Base-by-base conservation (phyloP, 345 rosid species). In the Melastoma malabathricum region DNA sequence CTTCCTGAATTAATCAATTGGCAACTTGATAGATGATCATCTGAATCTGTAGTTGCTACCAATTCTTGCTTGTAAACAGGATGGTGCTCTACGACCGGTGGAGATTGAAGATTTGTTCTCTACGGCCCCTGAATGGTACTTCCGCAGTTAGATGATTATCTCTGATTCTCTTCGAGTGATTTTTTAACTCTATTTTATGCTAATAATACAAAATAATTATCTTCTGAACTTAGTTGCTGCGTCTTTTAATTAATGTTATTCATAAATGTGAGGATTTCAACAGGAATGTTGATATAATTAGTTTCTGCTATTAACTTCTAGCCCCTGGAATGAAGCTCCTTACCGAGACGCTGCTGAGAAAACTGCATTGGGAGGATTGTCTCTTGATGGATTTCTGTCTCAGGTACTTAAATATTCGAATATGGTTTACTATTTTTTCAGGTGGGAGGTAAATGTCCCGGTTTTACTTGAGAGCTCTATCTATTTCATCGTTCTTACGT, bases 51-150 rank as follows among this genome's bases (percentile, higher is more conserved):
- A 49, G 27, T 57, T 18, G 66, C 25, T 18, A 12, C 41, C 41
- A 34, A 7, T 19, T 17, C 27, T 34, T 50, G 51, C 18, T 61
- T 46, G 60, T 70, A n/a, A 51, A 34, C 76, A 84, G 98, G 97
- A 84, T 71, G 84, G 82, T 59, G 81, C 81, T 61, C 70, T 92
- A 63, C 77, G 89, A 57, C 77, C 88, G 17, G 43, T 49, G 43
- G 98, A 92, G 72, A 72, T 88, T 20, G 97, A 84, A 48, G 97
- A 92, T 65, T 69, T 92, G 19, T 92, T 92, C 61, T 88, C 97
- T 51, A 88, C 98, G 48, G 97, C 97, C 49, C 95, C 97, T 29
- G 97, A 92, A 68, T 81, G 82, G 97, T 84, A 72, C 29, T 23
- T 19, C 20, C 43, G 12, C 8, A 43, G 45, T 52, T 46, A 49